Evolutionary conservation across 129 eudicot genomes (phyloP), one percentile per base, ranked within the genome.

Genomic region (Flaveria trinervia): DNA sequence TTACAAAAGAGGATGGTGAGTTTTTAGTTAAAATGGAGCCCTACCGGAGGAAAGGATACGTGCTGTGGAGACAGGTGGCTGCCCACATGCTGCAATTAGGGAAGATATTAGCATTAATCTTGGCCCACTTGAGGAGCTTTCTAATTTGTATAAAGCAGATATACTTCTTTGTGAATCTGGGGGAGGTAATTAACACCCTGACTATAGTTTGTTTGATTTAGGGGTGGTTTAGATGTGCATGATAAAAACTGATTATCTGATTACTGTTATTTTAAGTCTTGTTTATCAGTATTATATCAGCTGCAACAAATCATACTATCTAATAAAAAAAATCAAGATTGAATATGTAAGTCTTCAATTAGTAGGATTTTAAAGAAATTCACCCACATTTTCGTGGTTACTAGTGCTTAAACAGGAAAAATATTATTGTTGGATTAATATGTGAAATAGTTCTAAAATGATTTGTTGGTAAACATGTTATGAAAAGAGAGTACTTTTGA

Each of bases 41-140:
- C 98, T 93, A 70, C 97, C 97, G 3, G 96, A 89, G 82, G 98
- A 93, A 77, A 87, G 98, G 81, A 93, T 93, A 26, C 93, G 98
- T 56, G 98, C 98, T 75, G 96, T 93, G 52, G 98, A 93, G 83
- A 93, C 98, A n/a, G 98, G 98, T 44, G 98, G 98, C 33, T 93
- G 98, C 80, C 98, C 98, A 7, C 98, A 93, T 76, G 98, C 98
- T 16, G 98, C 98, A 49, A 93, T 93, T 61, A 86, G 97, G 54
- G 98, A 93, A 86, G 98, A 93, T 77, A 93, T 93, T 84, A 93
- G 98, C 93, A 93, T 93, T 56, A 93, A 93, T 86, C 93, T 93
- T 44, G 96, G 97, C 12, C 98, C 98, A 56, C 96, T 93, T 43
- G 98, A 93, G 82, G 98, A 93, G 88, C 93, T 93, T 48, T 91